A percentile compares a stretch with the other conserved stretches of the same genome.
Evolutionary conservation across 805 yeast genomes (phyloP).

Genomic region (Barnettozyma pratensis): DNA sequence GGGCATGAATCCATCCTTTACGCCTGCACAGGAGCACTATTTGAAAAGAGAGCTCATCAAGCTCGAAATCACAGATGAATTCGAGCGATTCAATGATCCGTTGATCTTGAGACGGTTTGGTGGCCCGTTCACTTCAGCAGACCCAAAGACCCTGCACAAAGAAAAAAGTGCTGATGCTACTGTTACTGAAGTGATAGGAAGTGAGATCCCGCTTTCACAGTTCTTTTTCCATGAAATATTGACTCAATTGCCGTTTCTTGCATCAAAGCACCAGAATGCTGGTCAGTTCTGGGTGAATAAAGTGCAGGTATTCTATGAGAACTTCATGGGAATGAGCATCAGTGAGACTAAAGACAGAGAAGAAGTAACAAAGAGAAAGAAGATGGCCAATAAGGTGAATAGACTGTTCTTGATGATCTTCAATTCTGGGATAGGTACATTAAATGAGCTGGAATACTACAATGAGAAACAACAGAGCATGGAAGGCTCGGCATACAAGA

Average conservation of each 20-base stretch:
- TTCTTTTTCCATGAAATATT: constrained; percentile 62
- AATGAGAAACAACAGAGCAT: constrained; percentile 24
- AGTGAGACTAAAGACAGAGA: constrained; percentile 72
- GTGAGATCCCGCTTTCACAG: constrained; percentile 58
- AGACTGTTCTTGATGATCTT: constrained; percentile 61
- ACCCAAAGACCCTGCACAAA: constrained; percentile 28
- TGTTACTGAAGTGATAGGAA: constrained; percentile 5
- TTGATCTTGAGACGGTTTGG: constrained; percentile 69
- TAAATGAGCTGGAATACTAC: constrained; percentile 48
- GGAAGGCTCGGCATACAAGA: constrained; percentile 20
- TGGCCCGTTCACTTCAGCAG: constrained; percentile 57
- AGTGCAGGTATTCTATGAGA: constrained; percentile 78
- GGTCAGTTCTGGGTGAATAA: constrained; percentile 74
- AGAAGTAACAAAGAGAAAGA: constrained; percentile 65
- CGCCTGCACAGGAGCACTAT: constrained; percentile 78
- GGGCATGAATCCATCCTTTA: constrained; percentile 21
- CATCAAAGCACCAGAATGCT: constrained; percentile 34
- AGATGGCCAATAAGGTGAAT: constrained; percentile 55
- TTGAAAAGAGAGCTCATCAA: constrained; percentile 76
- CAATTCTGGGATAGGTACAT: constrained; percentile 68
- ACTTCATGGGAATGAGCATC: constrained; percentile 66
- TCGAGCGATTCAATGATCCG: constrained; percentile 52
- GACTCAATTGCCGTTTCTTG: constrained; percentile 70
- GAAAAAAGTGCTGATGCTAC: constrained; percentile 1
- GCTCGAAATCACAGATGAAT: constrained; percentile 57